Evolutionary conservation across 768 basidiomycete genomes (phyloP).

Genomic region (Trametes meyenii): DNA sequence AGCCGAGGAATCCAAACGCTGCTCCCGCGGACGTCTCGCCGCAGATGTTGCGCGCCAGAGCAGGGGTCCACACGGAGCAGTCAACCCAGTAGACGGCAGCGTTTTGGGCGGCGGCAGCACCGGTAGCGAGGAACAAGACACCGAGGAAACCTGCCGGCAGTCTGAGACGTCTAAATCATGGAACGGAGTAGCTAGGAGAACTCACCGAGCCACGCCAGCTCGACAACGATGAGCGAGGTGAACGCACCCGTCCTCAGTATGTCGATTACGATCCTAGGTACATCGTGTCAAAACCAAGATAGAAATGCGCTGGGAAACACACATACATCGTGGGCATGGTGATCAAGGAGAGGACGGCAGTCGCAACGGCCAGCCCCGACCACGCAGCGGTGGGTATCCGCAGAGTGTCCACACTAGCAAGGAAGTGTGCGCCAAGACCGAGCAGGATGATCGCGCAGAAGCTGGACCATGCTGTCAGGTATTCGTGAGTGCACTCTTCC

Average conservation of each 20-base stretch:
- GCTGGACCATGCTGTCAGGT: slow-evolving; percentile 3
- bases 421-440: slow-evolving; percentile 20
- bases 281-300: background rate
- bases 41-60: slow-evolving; percentile 24
- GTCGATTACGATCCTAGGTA: slow-evolving; percentile 31
- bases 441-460: slow-evolving; percentile 21
- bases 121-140: slow-evolving; percentile 35
- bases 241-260: slow-evolving; percentile 30
- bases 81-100: slow-evolving; percentile 14
- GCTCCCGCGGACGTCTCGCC: slow-evolving; percentile 29
- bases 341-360: slow-evolving; percentile 26
- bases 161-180: background rate
- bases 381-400: slow-evolving; percentile 16
- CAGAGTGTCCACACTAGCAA: background rate
- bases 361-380: slow-evolving; percentile 29
- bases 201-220: slow-evolving; percentile 32
- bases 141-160: slow-evolving; percentile 28
- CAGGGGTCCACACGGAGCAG: slow-evolving; percentile 1
- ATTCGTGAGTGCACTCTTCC: background rate
- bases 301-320: background rate
- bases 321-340: slow-evolving; percentile 28
- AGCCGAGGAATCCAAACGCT: slow-evolving; percentile 33
- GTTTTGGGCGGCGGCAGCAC: slow-evolving; percentile 23
- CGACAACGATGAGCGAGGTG: slow-evolving; percentile 35
- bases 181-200: background rate